A percentile compares a stretch with the other conserved stretches of the same genome.
These are phyloP conservation scores for Penicillium sp. DNA, from an alignment of 2,329 filamentous ascomycete genomes.

Conservation along the genomic window DNA sequence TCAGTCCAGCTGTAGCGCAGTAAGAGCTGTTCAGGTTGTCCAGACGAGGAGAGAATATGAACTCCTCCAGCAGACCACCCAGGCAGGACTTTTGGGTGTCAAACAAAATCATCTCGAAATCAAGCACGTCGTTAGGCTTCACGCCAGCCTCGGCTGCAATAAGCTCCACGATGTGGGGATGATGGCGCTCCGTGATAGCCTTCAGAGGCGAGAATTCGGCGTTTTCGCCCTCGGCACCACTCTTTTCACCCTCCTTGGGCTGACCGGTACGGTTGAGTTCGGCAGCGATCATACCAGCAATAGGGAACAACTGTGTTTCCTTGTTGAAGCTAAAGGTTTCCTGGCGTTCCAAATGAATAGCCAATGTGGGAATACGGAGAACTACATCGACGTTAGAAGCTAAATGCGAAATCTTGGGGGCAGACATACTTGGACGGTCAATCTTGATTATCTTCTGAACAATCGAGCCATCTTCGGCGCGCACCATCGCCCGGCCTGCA, in stretches of 20 bases:
- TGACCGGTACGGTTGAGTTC: slow-evolving; percentile 79
- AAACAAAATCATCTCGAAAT: slow-evolving; percentile 97
- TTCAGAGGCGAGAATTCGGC: slow-evolving; percentile 76
- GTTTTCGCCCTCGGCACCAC: slow-evolving; percentile 42
- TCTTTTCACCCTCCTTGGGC: slow-evolving; percentile 35
- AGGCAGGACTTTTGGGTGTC: slow-evolving; percentile 91
- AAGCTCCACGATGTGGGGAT: slow-evolving; percentile 82
- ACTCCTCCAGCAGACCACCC: slow-evolving; percentile 88
- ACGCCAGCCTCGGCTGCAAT: slow-evolving; percentile 80
- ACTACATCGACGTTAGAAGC: slow-evolving; percentile 49
- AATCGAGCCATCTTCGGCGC: slow-evolving; percentile 73
- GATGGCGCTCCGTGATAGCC: slow-evolving; percentile 79
- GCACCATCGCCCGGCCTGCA: slow-evolving; percentile 85
- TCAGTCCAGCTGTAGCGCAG: slow-evolving; percentile 84
- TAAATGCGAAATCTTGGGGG: background rate
- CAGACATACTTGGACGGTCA: slow-evolving; percentile 69
- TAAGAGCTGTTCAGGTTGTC: slow-evolving; percentile 98
- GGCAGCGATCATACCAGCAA: slow-evolving; percentile 82
- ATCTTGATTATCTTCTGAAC: slow-evolving; percentile 87
- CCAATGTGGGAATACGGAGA: slow-evolving; percentile 87
- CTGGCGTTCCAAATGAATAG: slow-evolving; percentile 89
- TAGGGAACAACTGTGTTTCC: slow-evolving; percentile 93
- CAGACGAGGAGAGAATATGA: slow-evolving; percentile 93
- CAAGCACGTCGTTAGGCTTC: slow-evolving; percentile 72
- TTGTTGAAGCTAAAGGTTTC: slow-evolving; percentile 93